These are phyloP conservation scores for Mucor velutinosus DNA, from an alignment of 371 early-diverging fungal genomes.

Conservation along the genomic window DNA sequence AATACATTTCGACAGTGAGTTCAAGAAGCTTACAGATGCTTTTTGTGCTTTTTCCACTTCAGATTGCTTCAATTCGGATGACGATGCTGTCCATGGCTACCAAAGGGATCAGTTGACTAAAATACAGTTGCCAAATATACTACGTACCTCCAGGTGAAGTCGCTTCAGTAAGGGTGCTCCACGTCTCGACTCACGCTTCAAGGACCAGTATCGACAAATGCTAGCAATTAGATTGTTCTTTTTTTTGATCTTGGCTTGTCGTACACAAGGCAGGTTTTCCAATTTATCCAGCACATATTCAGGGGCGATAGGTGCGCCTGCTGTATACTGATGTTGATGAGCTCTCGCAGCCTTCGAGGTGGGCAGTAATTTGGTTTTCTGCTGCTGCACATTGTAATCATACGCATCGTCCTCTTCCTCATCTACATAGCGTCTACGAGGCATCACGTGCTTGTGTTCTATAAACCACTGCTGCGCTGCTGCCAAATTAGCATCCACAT, in stretches of 20 bases:
- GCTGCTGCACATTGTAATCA: background rate
- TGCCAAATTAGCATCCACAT: constrained; percentile 43
- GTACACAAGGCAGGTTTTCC: constrained; percentile 48
- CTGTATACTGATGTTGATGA: constrained; percentile 59
- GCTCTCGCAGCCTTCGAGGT: constrained; percentile 63
- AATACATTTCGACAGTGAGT: background rate
- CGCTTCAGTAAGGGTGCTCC: constrained; percentile 94
- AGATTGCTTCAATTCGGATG: constrained; percentile 76
- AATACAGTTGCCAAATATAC: background rate
- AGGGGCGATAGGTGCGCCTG: constrained; percentile 72
- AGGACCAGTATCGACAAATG: constrained; percentile 91
- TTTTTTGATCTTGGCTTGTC: constrained; percentile 52
- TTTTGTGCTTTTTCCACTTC: constrained; percentile 76
- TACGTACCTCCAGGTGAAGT: constrained; percentile 85
- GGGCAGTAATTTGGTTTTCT: constrained; percentile 38
- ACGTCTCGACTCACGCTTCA: constrained; percentile 85
- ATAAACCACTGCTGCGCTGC: constrained; percentile 37
- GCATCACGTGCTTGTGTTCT: constrained; percentile 21
- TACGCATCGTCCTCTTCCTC: constrained; percentile 35
- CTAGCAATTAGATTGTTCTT: constrained; percentile 56
- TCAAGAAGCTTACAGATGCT: constrained; percentile 44
- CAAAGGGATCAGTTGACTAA: background rate
- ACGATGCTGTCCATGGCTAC: constrained; percentile 94
- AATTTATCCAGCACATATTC: constrained; percentile 68
- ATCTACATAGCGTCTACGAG: constrained; percentile 36